phyloP scores from a whole-genome alignment of 257 asterid species.

The Penstemon newberryi region DNA sequence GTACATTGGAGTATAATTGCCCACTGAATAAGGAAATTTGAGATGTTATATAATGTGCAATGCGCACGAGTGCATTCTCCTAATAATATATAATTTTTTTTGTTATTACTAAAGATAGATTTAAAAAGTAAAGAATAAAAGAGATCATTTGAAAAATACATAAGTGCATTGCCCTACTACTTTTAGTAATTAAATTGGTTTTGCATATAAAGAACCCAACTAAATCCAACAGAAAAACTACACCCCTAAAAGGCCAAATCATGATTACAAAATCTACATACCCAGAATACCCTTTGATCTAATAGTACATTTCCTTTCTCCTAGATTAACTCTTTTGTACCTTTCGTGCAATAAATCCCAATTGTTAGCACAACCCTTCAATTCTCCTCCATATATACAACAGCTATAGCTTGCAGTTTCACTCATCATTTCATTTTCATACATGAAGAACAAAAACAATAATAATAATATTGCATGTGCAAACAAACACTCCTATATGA shows the following conservation, averaged over 20 bases:
- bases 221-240: conserved; percentile 36
- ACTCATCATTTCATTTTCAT: conserved; percentile 24
- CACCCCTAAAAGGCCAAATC: conserved; percentile 38
- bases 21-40: too few species aligned
- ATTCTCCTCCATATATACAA: background rate
- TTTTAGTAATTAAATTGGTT: background rate
- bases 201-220: conserved; percentile 4
- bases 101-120: too few species aligned
- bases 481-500: too few species aligned
- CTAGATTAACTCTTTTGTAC: conserved; percentile 28
- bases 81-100: too few species aligned
- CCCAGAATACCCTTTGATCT: conserved; percentile 37
- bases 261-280: conserved; percentile 34
- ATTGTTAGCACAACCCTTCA: conserved; percentile 16
- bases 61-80: too few species aligned
- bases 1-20: too few species aligned
- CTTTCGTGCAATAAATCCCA: conserved; percentile 32
- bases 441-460: conserved; percentile 34
- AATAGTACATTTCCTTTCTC: conserved; percentile 25
- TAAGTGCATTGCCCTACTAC: too few species aligned
- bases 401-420: background rate
- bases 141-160: too few species aligned
- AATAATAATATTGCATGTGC: too few species aligned
- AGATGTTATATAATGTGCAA: too few species aligned
- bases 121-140: too few species aligned